These are phyloP conservation scores for Candida tropicalis DNA, from an alignment of 1,139 yeast species.

Conservation along the genomic window DNA sequence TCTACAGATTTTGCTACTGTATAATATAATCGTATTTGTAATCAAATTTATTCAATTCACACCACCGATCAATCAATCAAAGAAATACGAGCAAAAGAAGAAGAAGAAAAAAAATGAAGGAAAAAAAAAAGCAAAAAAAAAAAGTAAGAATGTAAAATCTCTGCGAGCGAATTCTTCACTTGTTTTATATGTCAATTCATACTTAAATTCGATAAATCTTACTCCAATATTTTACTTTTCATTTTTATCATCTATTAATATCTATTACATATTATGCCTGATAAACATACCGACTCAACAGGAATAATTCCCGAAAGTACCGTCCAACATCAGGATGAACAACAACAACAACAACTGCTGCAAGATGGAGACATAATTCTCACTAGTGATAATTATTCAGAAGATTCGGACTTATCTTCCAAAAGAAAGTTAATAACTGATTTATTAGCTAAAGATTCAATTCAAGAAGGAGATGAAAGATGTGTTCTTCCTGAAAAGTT, in stretches of 20 bases:
- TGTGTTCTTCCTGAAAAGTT: constrained; percentile 37
- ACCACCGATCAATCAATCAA: no score
- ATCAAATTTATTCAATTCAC: no score
- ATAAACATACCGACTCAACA: neutral
- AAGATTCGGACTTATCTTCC: constrained; percentile 14
- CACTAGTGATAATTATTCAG: neutral
- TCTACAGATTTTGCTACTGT: no score
- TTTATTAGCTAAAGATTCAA: constrained; percentile 21
- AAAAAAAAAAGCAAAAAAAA: neutral
- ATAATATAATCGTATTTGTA: no score
- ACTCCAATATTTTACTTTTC: no score
- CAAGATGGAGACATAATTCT: constrained; percentile 1
- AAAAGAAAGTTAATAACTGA: constrained; percentile 27
- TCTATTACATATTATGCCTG: neutral
- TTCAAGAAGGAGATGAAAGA: constrained; percentile 41
- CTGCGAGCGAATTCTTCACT: neutral
- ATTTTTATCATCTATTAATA: neutral
- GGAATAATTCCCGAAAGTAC: neutral
- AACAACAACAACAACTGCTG: no score
- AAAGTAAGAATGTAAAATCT: neutral
- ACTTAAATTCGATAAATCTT: no score
- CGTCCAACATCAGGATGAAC: neutral
- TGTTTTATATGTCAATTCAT: neutral
- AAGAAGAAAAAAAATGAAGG: constrained; percentile 1
- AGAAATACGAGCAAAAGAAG: neutral